phyloP scores from a whole-genome alignment of 2,329 filamentous ascomycete species.

The Fusarium papillatum region DNA sequence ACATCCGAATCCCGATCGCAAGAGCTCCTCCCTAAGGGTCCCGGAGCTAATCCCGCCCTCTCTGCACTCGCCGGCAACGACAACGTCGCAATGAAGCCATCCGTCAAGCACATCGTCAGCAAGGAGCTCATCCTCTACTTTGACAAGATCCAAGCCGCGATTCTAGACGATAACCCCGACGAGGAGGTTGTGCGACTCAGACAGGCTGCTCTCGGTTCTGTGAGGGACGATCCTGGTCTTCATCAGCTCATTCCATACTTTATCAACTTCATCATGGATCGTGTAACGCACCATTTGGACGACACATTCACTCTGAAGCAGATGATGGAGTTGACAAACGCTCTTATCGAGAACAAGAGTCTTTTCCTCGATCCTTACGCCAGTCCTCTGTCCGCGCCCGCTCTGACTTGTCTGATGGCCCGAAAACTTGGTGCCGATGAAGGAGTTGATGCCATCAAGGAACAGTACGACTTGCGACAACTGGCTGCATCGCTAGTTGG shows the following conservation, averaged over 20 bases:
- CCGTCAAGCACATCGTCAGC: slow-evolving; percentile 95
- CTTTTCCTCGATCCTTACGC: slow-evolving; percentile 78
- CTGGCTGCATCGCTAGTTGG: slow-evolving; percentile 86
- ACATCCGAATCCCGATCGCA: slow-evolving; percentile 85
- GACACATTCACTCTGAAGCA: slow-evolving; percentile 90
- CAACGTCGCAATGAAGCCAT: slow-evolving; percentile 85
- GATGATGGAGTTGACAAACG: slow-evolving; percentile 91
- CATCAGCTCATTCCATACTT: slow-evolving; percentile 98
- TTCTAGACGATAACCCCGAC: slow-evolving; percentile 90
- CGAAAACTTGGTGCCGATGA: slow-evolving; percentile 79
- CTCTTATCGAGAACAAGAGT: slow-evolving; percentile 85
- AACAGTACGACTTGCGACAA: slow-evolving; percentile 86
- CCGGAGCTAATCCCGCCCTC: slow-evolving; percentile 87
- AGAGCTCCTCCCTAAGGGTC: slow-evolving; percentile 90
- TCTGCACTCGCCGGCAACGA: slow-evolving; percentile 87
- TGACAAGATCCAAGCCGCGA: slow-evolving; percentile 90
- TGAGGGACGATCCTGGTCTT: slow-evolving; percentile 90
- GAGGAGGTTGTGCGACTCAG: slow-evolving; percentile 80
- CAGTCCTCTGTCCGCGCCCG: slow-evolving; percentile 81
- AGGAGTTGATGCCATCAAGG: slow-evolving; percentile 64
- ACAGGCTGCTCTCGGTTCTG: slow-evolving; percentile 85
- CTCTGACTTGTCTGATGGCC: slow-evolving; percentile 88
- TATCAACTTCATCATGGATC: slow-evolving; percentile 94
- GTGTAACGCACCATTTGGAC: slow-evolving; percentile 94
- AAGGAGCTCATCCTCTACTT: slow-evolving; percentile 98